Percentiles rank a stretch among this genome's conserved stretches.
Conservation (phyloP, 768 basidiomycete species). For the Imleria badia region DNA sequence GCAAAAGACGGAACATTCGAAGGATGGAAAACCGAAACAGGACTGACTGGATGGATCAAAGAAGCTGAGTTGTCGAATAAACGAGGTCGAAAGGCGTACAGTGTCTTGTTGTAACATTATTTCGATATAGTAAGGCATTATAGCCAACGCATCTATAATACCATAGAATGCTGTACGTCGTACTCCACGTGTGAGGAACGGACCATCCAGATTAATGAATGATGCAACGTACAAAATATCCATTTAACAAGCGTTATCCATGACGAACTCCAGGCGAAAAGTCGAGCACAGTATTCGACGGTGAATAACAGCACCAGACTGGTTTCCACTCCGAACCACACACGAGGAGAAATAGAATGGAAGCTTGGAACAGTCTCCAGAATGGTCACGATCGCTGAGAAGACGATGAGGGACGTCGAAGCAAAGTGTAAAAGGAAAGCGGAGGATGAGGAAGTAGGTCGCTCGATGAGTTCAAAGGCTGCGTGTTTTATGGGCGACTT, state of each 20-base stretch:
- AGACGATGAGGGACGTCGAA: slow-evolving; percentile 67
- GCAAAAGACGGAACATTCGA: slow-evolving; percentile 82
- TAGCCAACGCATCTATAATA: slow-evolving; percentile 81
- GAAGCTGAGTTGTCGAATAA: background rate
- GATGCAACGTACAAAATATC: slow-evolving; percentile 56
- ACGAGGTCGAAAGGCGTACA: slow-evolving; percentile 41
- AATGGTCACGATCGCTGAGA: slow-evolving; percentile 74
- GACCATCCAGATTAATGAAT: background rate
- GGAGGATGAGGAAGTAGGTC: slow-evolving; percentile 69
- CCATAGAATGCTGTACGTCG: slow-evolving; percentile 68
- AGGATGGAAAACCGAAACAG: slow-evolving; percentile 91
- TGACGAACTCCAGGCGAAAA: slow-evolving; percentile 71
- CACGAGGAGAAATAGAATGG: slow-evolving; percentile 61
- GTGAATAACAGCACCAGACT: slow-evolving; percentile 83
- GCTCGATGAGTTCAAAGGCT: slow-evolving; percentile 73
- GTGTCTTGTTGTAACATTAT: slow-evolving; percentile 83
- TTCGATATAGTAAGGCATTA: slow-evolving; percentile 89
- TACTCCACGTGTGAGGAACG: background rate
- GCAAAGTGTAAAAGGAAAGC: slow-evolving; percentile 77
- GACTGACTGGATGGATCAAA: slow-evolving; percentile 52
- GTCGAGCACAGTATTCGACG: slow-evolving; percentile 74
- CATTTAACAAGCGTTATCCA: slow-evolving; percentile 63
- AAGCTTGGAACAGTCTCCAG: slow-evolving; percentile 80
- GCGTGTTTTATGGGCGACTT: slow-evolving; percentile 58
- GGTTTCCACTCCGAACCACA: slow-evolving; percentile 90